Evolutionary conservation across 2,329 filamentous ascomycete genomes (phyloP), one percentile per base, ranked within the genome.

Genomic region (Colletotrichum incanum): DNA sequence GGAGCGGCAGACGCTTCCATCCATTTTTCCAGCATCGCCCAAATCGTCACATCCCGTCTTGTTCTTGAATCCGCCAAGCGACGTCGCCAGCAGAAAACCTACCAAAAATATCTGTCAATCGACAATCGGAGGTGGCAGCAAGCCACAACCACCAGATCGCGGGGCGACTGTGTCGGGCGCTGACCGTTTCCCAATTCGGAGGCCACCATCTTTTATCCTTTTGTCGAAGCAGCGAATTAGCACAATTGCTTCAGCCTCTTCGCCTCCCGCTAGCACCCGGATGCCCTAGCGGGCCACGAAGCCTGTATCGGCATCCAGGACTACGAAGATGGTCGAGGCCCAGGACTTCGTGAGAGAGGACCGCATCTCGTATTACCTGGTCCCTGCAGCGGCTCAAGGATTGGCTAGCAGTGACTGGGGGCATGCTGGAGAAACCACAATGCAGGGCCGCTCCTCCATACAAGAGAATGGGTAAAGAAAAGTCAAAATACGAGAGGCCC

Each of bases 331-430:
- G 60, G 59, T 64, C 65, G 47, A 55, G 20, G 70, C 47, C 65
- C 62, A 31, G 23, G 28, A 37, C 11, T 54, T 55, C 23, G 49
- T 45, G 50, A 37, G 37, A 26, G 41, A 54, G 55, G 45, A 23
- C 59, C 52, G 45, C 43, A 64, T 69, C 65, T 72, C 70, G 65
- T 70, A 72, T 70, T 18, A 54, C 70, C 69, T 65, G 59, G 59
- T 72, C 69, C 65, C 59, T 72, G 70, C 66, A 65, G 47, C 52
- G 39, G 45, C 37, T 60, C 67, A 54, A 47, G 59, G 59, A 70
- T 72, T 72, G 70, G 70, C 65, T 65, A 45, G 39, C 37, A 52
- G 23, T 7, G 52, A 72, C 69, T 50, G 47, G 69, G 69, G 49
- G 28, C 37, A 63, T 64, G 65, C 54, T 60, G 37, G 60, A 72